These are phyloP conservation scores for Lycium barbarum DNA, from an alignment of 257 asterid genomes.

Conservation along the genomic window DNA sequence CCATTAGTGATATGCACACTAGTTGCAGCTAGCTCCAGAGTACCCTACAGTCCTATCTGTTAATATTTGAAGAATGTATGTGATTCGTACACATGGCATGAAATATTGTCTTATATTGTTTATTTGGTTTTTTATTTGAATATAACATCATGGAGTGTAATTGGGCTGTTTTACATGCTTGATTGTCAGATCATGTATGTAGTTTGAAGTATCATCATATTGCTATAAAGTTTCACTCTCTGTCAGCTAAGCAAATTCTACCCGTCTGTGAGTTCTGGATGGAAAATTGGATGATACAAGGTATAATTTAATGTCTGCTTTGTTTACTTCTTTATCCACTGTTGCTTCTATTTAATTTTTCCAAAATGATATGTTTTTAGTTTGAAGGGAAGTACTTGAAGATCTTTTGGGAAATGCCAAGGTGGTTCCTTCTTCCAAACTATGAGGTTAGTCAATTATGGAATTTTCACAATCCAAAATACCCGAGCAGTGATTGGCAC, in stretches of 20 bases:
- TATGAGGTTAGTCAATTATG: not conserved
- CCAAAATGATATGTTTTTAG: not conserved
- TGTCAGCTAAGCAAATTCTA: not conserved
- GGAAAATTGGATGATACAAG: not conserved
- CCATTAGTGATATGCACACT: not conserved
- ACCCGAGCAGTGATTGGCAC: too few relatives aligned
- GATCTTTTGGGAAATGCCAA: too few relatives aligned
- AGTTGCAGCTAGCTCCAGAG: not conserved
- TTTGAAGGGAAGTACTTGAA: not conserved
- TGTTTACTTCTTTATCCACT: not conserved
- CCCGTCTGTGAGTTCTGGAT: not conserved
- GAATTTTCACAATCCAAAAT: not conserved
- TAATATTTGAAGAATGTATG: not conserved
- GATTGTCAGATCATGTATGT: not conserved
- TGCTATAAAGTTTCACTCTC: not conserved
- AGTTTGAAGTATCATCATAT: not conserved
- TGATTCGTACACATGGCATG: not conserved
- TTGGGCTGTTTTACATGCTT: not conserved
- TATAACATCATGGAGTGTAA: not conserved
- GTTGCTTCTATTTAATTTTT: not conserved
- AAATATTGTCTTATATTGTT: not conserved
- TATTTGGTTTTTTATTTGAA: not conserved
- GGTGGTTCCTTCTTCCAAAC: too few relatives aligned
- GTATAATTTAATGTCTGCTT: not conserved
- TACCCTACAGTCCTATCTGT: not conserved